Percentiles rank a stretch among this genome's conserved stretches.
Conservation (phyloP, 1,139 yeast genomes). For the Magnusiomyces sp. region DNA sequence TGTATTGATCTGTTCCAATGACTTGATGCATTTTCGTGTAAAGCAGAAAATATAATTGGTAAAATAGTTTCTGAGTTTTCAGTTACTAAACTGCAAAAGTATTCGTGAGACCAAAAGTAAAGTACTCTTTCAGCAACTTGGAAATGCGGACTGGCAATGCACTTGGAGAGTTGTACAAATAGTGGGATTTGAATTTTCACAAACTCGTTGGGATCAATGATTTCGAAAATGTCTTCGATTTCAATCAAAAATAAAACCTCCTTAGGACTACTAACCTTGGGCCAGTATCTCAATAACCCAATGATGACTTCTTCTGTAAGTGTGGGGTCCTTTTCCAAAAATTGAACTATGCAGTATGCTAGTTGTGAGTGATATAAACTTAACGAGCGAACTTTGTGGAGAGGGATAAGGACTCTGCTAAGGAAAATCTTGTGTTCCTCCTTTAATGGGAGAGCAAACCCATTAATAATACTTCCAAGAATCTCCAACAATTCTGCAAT, state of each 20-base stretch:
- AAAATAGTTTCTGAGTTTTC: constrained; percentile 85
- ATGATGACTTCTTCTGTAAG: constrained; percentile 91
- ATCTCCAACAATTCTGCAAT: constrained; percentile 91
- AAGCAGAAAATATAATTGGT: constrained; percentile 85
- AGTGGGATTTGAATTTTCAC: constrained; percentile 87
- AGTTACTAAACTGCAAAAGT: constrained; percentile 79
- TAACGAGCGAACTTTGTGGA: constrained; percentile 84
- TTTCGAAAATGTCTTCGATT: constrained; percentile 93
- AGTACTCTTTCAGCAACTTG: constrained; percentile 95
- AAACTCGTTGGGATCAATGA: constrained; percentile 89
- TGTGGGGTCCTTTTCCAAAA: constrained; percentile 84
- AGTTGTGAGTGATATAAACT: constrained; percentile 92
- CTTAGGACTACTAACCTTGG: constrained; percentile 88
- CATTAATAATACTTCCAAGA: constrained; percentile 91
- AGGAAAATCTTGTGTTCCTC: constrained; percentile 93
- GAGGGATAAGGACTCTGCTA: constrained; percentile 80
- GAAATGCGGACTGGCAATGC: constrained; percentile 92
- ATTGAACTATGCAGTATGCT: constrained; percentile 95
- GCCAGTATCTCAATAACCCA: constrained; percentile 94
- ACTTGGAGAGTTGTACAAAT: constrained; percentile 87
- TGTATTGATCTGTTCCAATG: constrained; percentile 92
- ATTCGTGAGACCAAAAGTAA: constrained; percentile 92
- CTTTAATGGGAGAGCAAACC: constrained; percentile 93
- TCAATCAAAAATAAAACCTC: constrained; percentile 95
- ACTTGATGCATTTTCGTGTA: constrained; percentile 62